Percentiles rank a stretch among this genome's conserved stretches.
These are phyloP conservation scores for Vanderwaltozyma yarrowii DNA, from an alignment of 805 yeast genomes.

Conservation along the genomic window DNA sequence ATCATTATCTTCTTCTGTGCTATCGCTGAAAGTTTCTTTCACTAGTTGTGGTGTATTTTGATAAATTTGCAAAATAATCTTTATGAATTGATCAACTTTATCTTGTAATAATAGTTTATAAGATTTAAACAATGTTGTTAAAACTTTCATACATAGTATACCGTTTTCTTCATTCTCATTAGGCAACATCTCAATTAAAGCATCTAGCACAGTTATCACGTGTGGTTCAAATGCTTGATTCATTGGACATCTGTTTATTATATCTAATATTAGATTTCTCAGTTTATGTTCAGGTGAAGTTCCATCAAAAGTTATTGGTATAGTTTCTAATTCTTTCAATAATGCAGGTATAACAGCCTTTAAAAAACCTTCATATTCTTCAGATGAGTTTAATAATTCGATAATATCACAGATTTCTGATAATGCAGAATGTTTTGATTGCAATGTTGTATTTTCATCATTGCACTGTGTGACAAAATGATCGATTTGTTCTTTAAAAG, in stretches of 20 bases:
- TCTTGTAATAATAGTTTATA: slow-evolving; percentile 59
- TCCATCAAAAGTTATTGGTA: slow-evolving; percentile 63
- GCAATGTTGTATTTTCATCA: slow-evolving; percentile 45
- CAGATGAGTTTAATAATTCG: slow-evolving; percentile 71
- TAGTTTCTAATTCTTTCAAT: slow-evolving; percentile 47
- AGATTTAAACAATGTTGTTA: slow-evolving; percentile 77
- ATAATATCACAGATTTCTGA: slow-evolving; percentile 80
- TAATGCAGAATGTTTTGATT: slow-evolving; percentile 54
- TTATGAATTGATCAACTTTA: slow-evolving; percentile 70
- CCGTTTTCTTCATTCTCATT: slow-evolving; percentile 95
- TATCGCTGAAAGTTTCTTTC: slow-evolving; percentile 49
- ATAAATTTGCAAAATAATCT: slow-evolving; percentile 64
- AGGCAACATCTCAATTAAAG: slow-evolving; percentile 46
- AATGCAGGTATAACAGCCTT: slow-evolving; percentile 62
- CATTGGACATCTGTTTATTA: slow-evolving; percentile 70
- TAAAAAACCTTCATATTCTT: slow-evolving; percentile 72
- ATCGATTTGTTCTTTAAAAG: slow-evolving; percentile 45
- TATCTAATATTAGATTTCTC: slow-evolving; percentile 66
- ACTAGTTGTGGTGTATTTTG: slow-evolving; percentile 71
- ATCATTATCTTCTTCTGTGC: slow-evolving; percentile 2
- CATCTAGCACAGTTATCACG: slow-evolving; percentile 48
- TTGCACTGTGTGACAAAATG: slow-evolving; percentile 53
- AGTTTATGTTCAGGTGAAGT: slow-evolving; percentile 66
- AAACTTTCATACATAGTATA: slow-evolving; percentile 75
- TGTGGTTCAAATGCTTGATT: slow-evolving; percentile 73